These are phyloP conservation scores for Trametes cubensis DNA, from an alignment of 768 basidiomycete genomes.

Conservation along the genomic window DNA sequence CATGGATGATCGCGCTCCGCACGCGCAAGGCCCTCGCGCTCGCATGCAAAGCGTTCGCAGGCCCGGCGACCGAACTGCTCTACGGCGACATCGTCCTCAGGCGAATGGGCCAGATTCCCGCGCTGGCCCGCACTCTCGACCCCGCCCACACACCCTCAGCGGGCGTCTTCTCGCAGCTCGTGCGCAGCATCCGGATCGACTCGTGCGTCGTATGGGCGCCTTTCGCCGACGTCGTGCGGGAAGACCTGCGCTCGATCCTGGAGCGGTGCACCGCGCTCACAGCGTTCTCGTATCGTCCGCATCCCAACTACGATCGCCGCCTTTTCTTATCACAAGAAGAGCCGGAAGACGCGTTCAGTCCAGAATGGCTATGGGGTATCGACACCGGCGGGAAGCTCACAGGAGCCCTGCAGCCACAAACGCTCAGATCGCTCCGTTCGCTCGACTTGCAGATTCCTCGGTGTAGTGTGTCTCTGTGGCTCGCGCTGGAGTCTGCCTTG, in stretches of 20 bases:
- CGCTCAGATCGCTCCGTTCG: no score
- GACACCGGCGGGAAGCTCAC: no score
- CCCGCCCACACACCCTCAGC: not conserved
- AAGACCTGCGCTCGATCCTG: slow-evolving; percentile 2
- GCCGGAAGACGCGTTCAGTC: not conserved
- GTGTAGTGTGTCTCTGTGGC: no score
- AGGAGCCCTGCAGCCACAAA: no score
- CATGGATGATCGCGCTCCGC: slow-evolving; percentile 10
- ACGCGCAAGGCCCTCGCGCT: slow-evolving; percentile 9
- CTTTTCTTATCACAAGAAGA: not conserved
- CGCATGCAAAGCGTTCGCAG: slow-evolving; percentile 11
- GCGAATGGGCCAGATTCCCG: slow-evolving; percentile 19
- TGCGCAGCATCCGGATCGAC: slow-evolving; percentile 15
- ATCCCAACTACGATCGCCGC: not conserved
- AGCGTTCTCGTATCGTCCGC: slow-evolving; percentile 1
- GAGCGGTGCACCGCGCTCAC: not conserved
- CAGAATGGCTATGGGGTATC: no score
- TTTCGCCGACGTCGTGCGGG: slow-evolving; percentile 4
- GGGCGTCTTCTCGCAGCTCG: not conserved
- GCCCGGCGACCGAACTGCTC: slow-evolving; percentile 13
- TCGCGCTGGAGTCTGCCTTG: no score
- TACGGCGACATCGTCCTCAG: slow-evolving; percentile 20
- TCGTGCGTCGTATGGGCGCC: slow-evolving; percentile 10
- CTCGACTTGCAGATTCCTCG: no score
- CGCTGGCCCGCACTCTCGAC: slow-evolving; percentile 16